These are phyloP conservation scores for Phlegmacium glaucopus DNA, from an alignment of 768 basidiomycete species.

Conservation along the genomic window DNA sequence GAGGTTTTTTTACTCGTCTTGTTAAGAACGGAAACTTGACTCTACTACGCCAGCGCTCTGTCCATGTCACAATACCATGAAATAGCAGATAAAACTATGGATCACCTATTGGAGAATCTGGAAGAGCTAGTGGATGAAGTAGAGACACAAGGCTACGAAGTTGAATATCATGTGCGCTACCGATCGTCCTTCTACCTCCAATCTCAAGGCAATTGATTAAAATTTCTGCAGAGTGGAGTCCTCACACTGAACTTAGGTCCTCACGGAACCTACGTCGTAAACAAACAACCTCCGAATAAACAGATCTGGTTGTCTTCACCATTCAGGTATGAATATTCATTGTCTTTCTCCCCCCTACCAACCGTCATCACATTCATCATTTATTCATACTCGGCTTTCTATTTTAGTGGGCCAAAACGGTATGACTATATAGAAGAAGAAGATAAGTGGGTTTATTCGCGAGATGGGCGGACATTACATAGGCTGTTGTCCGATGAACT, in stretches of 20 bases:
- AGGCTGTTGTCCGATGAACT: conserved; percentile 71
- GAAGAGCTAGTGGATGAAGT: conserved; percentile 67
- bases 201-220: not conserved
- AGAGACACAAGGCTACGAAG: conserved; percentile 61
- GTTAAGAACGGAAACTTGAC: not conserved
- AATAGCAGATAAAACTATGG: conserved; percentile 77
- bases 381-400: not conserved
- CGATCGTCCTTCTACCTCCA: conserved; percentile 1
- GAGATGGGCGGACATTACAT: conserved; percentile 61
- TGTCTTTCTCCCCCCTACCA: not conserved
- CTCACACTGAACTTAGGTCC: conserved; percentile 75
- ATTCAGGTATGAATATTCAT: conserved; percentile 51
- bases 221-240: conserved; percentile 71
- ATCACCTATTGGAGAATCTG: conserved; percentile 64
- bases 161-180: conserved; percentile 79
- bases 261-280: conserved; percentile 89
- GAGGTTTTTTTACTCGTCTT: conserved; percentile 5
- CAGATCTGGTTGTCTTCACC: conserved; percentile 97
- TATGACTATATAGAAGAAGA: conserved; percentile 67
- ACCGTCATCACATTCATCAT: not conserved
- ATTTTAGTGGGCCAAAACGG: conserved; percentile 81
- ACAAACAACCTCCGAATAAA: conserved; percentile 96
- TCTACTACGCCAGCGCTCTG: conserved; percentile 38
- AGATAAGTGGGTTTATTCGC: conserved; percentile 72
- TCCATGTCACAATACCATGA: conserved; percentile 64